Evolutionary conservation across 176 grass and related monocot genomes (phyloP).

Genomic region (Dendrocalamus sinicus): DNA sequence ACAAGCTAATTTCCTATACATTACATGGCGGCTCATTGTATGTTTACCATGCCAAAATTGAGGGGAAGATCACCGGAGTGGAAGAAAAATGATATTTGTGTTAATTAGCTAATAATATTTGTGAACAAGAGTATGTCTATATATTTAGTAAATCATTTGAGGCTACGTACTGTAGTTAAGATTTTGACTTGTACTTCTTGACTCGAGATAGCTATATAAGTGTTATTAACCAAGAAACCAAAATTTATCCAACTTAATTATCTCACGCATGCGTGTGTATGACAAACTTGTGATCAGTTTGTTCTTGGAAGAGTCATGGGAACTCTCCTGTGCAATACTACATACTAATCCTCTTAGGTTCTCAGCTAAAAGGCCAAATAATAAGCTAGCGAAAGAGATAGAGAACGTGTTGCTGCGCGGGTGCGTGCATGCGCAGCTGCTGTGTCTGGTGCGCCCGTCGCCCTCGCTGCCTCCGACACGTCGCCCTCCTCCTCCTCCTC

Average conservation of each 20-base stretch:
- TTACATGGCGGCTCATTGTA: not conserved
- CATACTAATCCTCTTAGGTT: no score
- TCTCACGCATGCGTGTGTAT: no score
- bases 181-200: not conserved
- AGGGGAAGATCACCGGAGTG: not conserved
- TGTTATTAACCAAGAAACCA: no score
- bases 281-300: no score
- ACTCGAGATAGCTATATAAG: not conserved
- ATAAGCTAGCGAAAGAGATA: no score
- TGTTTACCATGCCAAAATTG: not conserved
- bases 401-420: not conserved
- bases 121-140: not conserved
- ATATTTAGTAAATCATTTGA: not conserved
- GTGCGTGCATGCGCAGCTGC: not conserved
- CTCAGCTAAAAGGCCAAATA: no score
- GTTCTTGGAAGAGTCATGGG: no score
- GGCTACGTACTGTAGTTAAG: not conserved
- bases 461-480: conserved; percentile 48
- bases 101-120: not conserved
- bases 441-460: conserved; percentile 50
- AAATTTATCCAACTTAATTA: no score
- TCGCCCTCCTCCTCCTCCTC: conserved; percentile 18
- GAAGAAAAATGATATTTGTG: not conserved
- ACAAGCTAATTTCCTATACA: not conserved
- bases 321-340: no score